Evolutionary conservation across 441 rosid species (phyloP).

Genomic region (Bocquillonia castaneifolia): DNA sequence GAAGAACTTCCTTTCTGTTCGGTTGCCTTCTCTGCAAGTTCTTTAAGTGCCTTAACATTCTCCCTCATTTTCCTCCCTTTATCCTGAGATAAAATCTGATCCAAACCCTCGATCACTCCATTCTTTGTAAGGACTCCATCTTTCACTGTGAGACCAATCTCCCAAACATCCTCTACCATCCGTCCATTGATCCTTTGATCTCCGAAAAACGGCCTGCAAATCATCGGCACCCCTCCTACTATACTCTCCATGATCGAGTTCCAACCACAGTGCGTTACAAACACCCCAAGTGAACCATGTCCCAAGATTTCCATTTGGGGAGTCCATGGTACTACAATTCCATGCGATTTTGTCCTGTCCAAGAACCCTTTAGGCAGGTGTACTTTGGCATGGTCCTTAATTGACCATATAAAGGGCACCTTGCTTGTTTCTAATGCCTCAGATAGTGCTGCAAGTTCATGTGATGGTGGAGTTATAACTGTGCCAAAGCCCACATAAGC

Average conservation of each 20-base stretch:
- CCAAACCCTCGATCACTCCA: conserved; percentile 13
- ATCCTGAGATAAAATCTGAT: conserved; percentile 16
- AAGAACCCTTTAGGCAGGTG: conserved; percentile 30
- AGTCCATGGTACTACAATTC: conserved; percentile 21
- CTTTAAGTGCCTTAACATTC: conserved; percentile 8
- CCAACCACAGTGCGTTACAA: conserved; percentile 16
- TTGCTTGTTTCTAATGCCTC: conserved; percentile 25
- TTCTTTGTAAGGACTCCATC: conserved; percentile 26
- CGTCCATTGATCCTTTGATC: conserved; percentile 8
- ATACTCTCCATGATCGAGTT: conserved; percentile 12
- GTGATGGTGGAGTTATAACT: conserved; percentile 24
- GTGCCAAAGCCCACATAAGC: conserved; percentile 34
- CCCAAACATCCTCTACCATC: conserved; percentile 31
- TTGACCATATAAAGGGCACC: conserved; percentile 41
- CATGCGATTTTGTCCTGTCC: conserved; percentile 22
- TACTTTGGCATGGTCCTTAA: conserved; percentile 19
- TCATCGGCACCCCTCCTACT: conserved; percentile 12
- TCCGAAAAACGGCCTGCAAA: conserved; percentile 18
- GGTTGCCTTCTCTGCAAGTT: conserved; percentile 11
- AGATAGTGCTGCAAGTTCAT: conserved; percentile 27
- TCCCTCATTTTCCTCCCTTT: conserved; percentile 24
- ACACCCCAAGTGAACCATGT: not conserved
- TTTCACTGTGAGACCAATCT: conserved; percentile 18
- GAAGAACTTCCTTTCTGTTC: conserved; percentile 24
- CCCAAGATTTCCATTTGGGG: conserved; percentile 2